Evolutionary conservation across 2,329 filamentous ascomycete genomes (phyloP).

Genomic region (Trichoderma polysporum): DNA sequence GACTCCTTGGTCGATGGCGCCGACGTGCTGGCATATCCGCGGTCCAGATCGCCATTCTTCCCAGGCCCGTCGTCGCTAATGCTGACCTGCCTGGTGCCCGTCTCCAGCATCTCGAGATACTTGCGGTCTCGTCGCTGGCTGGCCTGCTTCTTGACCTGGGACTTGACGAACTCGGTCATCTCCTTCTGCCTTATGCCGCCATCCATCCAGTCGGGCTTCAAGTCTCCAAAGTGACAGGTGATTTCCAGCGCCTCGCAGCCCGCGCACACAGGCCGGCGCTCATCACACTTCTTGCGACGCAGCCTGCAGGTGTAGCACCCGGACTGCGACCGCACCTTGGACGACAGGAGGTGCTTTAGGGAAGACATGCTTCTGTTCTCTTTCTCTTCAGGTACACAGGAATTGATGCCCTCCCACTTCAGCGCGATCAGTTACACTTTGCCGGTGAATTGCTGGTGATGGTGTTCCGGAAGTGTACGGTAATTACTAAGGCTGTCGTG

Average conservation of each 20-base stretch:
- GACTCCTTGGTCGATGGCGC: slow-evolving; percentile 19
- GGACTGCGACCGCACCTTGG: slow-evolving; percentile 40
- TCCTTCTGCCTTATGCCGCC: slow-evolving; percentile 48
- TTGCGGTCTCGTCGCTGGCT: slow-evolving; percentile 50
- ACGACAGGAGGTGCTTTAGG: slow-evolving; percentile 15
- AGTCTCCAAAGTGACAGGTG: slow-evolving; percentile 52
- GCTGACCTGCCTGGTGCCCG: slow-evolving; percentile 32
- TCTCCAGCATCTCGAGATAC: slow-evolving; percentile 45
- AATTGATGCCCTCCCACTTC: neutral
- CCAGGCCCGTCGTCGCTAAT: neutral
- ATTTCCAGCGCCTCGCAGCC: slow-evolving; percentile 55
- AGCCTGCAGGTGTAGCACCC: slow-evolving; percentile 63
- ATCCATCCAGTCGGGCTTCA: slow-evolving; percentile 61
- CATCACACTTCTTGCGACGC: slow-evolving; percentile 62
- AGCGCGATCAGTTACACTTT: neutral
- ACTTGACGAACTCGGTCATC: slow-evolving; percentile 54
- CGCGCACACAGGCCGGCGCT: slow-evolving; percentile 51
- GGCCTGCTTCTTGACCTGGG: slow-evolving; percentile 56
- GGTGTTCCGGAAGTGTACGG: neutral
- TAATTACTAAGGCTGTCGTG: neutral
- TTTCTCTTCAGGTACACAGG: neutral
- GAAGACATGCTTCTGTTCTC: slow-evolving; percentile 9
- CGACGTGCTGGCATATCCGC: slow-evolving; percentile 6
- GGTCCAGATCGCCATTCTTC: neutral
- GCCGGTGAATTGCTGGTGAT: neutral